phyloP scores from a whole-genome alignment of 345 rosid species.

The Syzygium grande region DNA sequence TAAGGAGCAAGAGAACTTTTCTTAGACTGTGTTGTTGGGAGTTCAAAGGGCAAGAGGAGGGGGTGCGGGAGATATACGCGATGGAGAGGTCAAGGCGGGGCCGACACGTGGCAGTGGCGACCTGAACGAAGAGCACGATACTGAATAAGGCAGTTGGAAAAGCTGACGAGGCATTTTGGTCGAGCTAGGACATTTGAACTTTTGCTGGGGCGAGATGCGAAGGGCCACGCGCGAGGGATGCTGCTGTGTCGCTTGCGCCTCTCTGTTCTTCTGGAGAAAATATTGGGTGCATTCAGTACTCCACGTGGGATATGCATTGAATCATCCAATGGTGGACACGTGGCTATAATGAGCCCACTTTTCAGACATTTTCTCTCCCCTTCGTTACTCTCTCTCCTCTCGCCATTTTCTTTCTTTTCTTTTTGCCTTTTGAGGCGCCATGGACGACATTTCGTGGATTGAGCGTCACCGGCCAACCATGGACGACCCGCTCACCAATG shows the following conservation, averaged over 20 bases:
- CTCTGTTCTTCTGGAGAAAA: background rate
- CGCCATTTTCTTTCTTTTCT: too few relatives aligned
- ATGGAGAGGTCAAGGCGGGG: background rate
- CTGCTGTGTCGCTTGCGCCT: background rate
- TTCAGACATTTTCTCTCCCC: too few relatives aligned
- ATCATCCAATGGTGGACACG: too few relatives aligned
- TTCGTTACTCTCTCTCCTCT: too few relatives aligned
- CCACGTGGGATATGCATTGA: too few relatives aligned
- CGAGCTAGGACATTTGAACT: background rate
- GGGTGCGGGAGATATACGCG: background rate
- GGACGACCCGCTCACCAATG: too few relatives aligned
- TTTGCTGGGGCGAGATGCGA: background rate
- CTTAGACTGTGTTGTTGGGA: background rate
- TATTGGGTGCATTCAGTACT: too few relatives aligned
- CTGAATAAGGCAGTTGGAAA: background rate
- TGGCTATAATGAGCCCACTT: too few relatives aligned
- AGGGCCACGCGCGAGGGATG: background rate
- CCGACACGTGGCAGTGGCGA: slow-evolving; percentile 6
- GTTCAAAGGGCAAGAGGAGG: background rate
- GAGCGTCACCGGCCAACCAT: too few relatives aligned
- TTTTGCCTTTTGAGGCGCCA: too few relatives aligned
- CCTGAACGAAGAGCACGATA: slow-evolving; percentile 11
- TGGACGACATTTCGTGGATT: too few relatives aligned
- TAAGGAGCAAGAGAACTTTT: background rate
- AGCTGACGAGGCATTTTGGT: background rate